A percentile compares a stretch with the other conserved stretches of the same genome.
phyloP scores from a whole-genome alignment of 768 basidiomycete genomes.

The Trametes villosa region DNA sequence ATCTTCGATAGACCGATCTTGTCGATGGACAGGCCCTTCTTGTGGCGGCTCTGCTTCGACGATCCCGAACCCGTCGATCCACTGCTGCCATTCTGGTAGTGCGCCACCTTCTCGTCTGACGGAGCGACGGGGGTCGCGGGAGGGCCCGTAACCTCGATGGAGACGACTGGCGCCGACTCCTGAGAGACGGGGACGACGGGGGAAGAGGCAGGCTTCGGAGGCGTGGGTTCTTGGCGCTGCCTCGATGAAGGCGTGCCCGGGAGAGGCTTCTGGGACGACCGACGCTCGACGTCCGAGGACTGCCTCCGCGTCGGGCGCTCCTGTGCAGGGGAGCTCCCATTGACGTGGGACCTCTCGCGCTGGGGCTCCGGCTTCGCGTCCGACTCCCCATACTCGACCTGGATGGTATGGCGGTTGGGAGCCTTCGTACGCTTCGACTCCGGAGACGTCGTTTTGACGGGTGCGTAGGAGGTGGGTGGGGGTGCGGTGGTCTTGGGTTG shows the following conservation, averaged over 20 bases:
- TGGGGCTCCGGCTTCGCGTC: conserved; percentile 29
- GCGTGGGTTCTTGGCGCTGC: conserved; percentile 12
- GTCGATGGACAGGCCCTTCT: conserved; percentile 76
- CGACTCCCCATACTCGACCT: conserved; percentile 90
- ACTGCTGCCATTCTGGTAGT: conserved; percentile 24
- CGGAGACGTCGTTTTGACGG: conserved; percentile 45
- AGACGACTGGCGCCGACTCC: conserved; percentile 33
- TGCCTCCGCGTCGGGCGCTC: conserved; percentile 25
- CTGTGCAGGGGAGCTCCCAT: conserved; percentile 5
- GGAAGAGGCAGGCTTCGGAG: conserved; percentile 13
- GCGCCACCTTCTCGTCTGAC: conserved; percentile 27
- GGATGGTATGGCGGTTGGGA: conserved; percentile 88
- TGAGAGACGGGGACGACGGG: conserved; percentile 1
- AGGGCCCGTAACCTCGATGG: conserved; percentile 39
- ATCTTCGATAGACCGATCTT: conserved; percentile 80
- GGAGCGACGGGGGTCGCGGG: conserved; percentile 29
- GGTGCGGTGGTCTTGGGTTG: conserved; percentile 18
- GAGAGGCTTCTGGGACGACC: conserved; percentile 33
- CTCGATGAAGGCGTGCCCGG: conserved; percentile 33
- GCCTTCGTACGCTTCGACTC: conserved; percentile 54
- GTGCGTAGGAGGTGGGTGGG: conserved; percentile 27
- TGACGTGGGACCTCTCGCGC: conserved; percentile 16
- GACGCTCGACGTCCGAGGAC: conserved; percentile 21
- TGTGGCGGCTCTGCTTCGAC: conserved; percentile 53
- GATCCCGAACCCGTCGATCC: conserved; percentile 30